phyloP scores from a whole-genome alignment of 176 grass and related monocot species.

The Aegilops sharonensis region DNA sequence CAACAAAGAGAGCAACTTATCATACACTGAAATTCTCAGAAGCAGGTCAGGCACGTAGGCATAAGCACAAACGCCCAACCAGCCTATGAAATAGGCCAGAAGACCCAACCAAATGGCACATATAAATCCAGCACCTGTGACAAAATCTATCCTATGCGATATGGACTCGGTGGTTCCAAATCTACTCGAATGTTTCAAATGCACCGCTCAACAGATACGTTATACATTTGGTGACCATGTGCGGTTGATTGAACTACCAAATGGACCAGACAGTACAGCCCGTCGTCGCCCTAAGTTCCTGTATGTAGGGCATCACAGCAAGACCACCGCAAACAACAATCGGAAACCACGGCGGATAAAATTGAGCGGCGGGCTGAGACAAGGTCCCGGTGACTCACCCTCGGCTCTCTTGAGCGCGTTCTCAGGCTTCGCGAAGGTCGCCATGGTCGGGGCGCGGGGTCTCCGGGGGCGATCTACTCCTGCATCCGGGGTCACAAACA shows the following conservation, averaged over 20 bases:
- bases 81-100: not conserved
- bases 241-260: not conserved
- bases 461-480: slow-evolving; percentile 47
- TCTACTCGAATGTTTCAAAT: not conserved
- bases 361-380: not conserved
- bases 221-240: not conserved
- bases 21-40: not conserved
- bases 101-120: not conserved
- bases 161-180: not conserved
- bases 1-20: not conserved
- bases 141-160: not conserved
- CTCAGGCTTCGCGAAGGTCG: slow-evolving; percentile 91
- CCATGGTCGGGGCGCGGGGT: slow-evolving; percentile 50
- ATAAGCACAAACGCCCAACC: not conserved
- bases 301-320: not conserved
- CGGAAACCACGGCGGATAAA: not conserved
- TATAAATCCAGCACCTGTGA: not conserved
- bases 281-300: not conserved
- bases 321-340: not conserved
- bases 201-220: not conserved
- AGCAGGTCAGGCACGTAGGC: not conserved
- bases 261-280: not conserved
- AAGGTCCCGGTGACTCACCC: slow-evolving; percentile 36
- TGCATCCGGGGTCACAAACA: slow-evolving; percentile 15
- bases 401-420: slow-evolving; percentile 95